Conservation (phyloP, 2,329 filamentous ascomycete species). For the Colletotrichum lentis region DNA sequence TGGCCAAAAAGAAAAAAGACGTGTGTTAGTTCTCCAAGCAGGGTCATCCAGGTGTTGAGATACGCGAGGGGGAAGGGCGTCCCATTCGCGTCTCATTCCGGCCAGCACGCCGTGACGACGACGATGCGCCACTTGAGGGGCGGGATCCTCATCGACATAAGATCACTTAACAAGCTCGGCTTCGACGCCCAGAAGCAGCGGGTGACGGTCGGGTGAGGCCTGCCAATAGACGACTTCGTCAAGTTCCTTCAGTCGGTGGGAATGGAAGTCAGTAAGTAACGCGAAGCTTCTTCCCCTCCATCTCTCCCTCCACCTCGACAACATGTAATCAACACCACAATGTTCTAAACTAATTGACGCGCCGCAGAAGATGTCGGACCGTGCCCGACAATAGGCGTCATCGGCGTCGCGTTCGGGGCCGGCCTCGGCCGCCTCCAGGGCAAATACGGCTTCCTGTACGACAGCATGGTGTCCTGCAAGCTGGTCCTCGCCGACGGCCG, state of each 20-base stretch:
- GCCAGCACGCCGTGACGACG: conserved; percentile 38
- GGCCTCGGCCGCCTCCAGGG: conserved; percentile 45
- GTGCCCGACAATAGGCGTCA: conserved; percentile 41
- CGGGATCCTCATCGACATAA: conserved; percentile 42
- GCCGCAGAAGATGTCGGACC: conserved; percentile 18
- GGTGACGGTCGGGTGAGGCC: conserved; percentile 19
- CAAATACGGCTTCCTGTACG: conserved; percentile 40
- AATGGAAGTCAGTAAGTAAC: conserved; percentile 31
- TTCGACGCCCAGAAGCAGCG: conserved; percentile 33
- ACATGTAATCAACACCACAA: no score
- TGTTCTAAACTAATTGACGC: neutral
- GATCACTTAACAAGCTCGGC: conserved; percentile 39
- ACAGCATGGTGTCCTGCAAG: conserved; percentile 47
- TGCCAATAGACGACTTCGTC: conserved; percentile 29
- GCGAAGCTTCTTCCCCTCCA: no score
- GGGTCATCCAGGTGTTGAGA: conserved; percentile 17
- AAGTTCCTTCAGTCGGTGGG: conserved; percentile 26
- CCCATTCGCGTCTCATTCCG: conserved; percentile 33
- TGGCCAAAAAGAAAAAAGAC: conserved; percentile 42
- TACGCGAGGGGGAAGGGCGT: conserved; percentile 27
- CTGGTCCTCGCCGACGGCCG: conserved; percentile 43
- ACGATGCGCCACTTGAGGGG: conserved; percentile 33
- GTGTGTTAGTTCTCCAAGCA: neutral
- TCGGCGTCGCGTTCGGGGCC: conserved; percentile 45
- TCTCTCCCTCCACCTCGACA: no score